Evolutionary conservation across 2,329 filamentous ascomycete genomes (phyloP).

Genomic region (Pyricularia grisea): DNA sequence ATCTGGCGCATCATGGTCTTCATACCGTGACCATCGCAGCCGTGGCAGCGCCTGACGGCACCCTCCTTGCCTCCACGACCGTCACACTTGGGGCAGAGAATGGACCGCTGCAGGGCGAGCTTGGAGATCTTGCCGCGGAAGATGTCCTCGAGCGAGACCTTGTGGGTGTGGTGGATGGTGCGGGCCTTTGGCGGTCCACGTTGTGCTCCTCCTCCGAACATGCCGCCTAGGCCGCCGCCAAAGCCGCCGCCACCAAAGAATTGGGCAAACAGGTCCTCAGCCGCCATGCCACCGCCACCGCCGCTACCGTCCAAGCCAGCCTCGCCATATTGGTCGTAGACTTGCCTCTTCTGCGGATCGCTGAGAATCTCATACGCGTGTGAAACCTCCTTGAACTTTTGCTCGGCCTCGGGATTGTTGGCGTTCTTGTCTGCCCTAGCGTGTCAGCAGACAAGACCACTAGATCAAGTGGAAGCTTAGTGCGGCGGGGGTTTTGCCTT

Average conservation of each 20-base stretch:
- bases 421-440: slow-evolving; percentile 78
- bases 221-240: slow-evolving; percentile 65
- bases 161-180: slow-evolving; percentile 97
- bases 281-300: slow-evolving; percentile 75
- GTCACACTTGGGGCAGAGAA: slow-evolving; percentile 92
- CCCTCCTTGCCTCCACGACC: slow-evolving; percentile 95
- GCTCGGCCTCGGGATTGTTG: slow-evolving; percentile 83
- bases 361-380: slow-evolving; percentile 93
- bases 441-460: slow-evolving; percentile 8
- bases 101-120: slow-evolving; percentile 90
- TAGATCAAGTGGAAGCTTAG: slow-evolving; percentile 2
- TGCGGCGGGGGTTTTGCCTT: slow-evolving; percentile 23
- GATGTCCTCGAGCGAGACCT: slow-evolving; percentile 94
- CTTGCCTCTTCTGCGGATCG: slow-evolving; percentile 78
- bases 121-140: slow-evolving; percentile 98
- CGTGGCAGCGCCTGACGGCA: slow-evolving; percentile 84
- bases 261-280: slow-evolving; percentile 91
- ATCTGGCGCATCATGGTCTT: slow-evolving; percentile 99
- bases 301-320: slow-evolving; percentile 83
- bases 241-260: slow-evolving; percentile 78
- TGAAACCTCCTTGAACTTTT: slow-evolving; percentile 97
- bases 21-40: slow-evolving; percentile 92
- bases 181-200: slow-evolving; percentile 80
- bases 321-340: slow-evolving; percentile 98
- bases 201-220: slow-evolving; percentile 69